Evolutionary conservation across 1,284 basidiomycete species (phyloP), one percentile per base, ranked within the genome.

Genomic region (Ceratorhiza oryzae-sativae): DNA sequence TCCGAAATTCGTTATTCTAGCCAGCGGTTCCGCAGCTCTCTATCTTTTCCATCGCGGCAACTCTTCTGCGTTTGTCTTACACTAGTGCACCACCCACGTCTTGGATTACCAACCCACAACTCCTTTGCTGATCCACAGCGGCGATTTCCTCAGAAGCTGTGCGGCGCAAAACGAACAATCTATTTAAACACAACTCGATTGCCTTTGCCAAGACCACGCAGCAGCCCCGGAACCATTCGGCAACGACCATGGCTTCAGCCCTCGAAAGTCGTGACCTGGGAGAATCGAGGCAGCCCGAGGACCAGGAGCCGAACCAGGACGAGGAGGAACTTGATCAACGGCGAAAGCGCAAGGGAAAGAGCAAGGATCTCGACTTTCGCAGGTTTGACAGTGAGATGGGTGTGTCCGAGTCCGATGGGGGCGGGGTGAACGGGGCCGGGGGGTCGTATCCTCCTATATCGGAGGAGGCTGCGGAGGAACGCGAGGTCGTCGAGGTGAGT

Each of bases 391-490:
- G 20, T 4, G 63, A 67, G 13, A 53, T 55, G 34, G 63, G 49
- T 6, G 36, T 55, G 0, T 34, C 63, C n/a, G 23, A 36, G 13
- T 18, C 6, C 30, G 23, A 34, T 13, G 39, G 55, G 32, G 42
- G 25, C 1, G 30, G 30, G 5, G 45, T n/a, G n/a, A 49, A 27
- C 36, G 67, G 34, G 10, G 27, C n/a, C 18, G 20, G 30, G 8
- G 45, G 55, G 18, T 71, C 67, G 10, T 71, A 71, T 25, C 67
- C 67, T 9, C 67, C 67, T 6, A 25, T 71, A 27, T 71, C 67
- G 18, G 67, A 71, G 32, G 67, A 71, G 18, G 67, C 56, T 25
- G 55, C 41, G 25, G 67, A 71, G 39, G 67, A 71, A 48, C 67
- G 67, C 9, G 55, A 56, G 51, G 56, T 71, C 13, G 39, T 59